A percentile compares a stretch with the other conserved stretches of the same genome.
Evolutionary conservation across 2,329 filamentous ascomycete species (phyloP).

Genomic region (Exophiala aquamarina): DNA sequence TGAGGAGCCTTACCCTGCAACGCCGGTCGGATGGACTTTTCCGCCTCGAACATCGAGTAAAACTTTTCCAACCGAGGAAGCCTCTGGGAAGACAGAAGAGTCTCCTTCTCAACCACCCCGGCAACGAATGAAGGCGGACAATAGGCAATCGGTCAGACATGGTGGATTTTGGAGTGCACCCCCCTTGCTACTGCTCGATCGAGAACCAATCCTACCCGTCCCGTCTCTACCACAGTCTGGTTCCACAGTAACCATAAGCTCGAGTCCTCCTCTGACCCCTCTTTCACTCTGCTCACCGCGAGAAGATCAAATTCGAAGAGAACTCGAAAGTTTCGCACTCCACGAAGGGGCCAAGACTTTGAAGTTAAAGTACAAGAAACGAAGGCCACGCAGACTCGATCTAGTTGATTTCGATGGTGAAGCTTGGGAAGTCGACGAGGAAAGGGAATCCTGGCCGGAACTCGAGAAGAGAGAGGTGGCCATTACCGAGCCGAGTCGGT

Average conservation of each 20-base stretch:
- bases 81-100: not conserved
- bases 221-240: conserved; percentile 12
- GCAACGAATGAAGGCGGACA: conserved; percentile 3
- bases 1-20: conserved; percentile 4
- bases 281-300: conserved; percentile 11
- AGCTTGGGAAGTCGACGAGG: not conserved
- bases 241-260: conserved; percentile 11
- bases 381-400: conserved; percentile 9
- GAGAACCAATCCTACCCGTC: conserved; percentile 7
- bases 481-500: not conserved
- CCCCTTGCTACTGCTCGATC: not conserved
- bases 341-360: conserved; percentile 18
- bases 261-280: conserved; percentile 17
- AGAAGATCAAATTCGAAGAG: conserved; percentile 23
- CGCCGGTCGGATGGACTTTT: conserved; percentile 3
- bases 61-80: not conserved
- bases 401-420: conserved; percentile 12
- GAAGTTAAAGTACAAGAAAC: conserved; percentile 13
- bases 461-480: not conserved
- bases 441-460: not conserved
- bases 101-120: not conserved
- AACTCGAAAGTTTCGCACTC: conserved; percentile 21
- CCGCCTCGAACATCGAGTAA: conserved; percentile 17
- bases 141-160: conserved; percentile 9
- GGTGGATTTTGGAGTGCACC: conserved; percentile 12